Conservation (phyloP, 176 grass and related monocot genomes). For the Canna indica region DNA sequence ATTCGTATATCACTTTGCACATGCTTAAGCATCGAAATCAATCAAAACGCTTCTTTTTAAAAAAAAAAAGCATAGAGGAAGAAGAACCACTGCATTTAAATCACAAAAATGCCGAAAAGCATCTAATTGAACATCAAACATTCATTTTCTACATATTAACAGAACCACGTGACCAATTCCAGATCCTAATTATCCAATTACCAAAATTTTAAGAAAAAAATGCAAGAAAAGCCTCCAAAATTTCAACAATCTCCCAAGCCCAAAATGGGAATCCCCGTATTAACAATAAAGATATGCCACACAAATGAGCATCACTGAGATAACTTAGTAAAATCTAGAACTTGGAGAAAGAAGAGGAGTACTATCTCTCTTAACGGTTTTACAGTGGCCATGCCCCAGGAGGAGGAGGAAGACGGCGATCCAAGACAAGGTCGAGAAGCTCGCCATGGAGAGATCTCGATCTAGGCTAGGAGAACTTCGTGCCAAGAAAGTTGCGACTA, state of each 20-base stretch:
- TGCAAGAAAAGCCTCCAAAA: not conserved
- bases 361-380: slow-evolving; percentile 16
- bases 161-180: not conserved
- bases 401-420: not conserved
- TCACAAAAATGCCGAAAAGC: not conserved
- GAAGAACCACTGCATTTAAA: not conserved
- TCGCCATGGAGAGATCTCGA: not conserved
- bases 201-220: not conserved
- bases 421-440: not conserved
- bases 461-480: not conserved
- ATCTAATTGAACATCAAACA: too few relatives aligned
- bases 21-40: not conserved
- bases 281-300: not conserved
- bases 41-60: not conserved
- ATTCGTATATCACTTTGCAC: too few relatives aligned
- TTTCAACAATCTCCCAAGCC: not conserved
- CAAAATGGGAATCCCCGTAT: too few relatives aligned
- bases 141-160: too few relatives aligned
- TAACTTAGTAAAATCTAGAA: not conserved
- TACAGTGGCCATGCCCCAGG: not conserved
- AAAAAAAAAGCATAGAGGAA: not conserved
- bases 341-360: not conserved
- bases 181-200: not conserved
- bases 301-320: not conserved
- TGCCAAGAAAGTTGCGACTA: not conserved